Evolutionary conservation across 2,329 filamentous ascomycete genomes (phyloP), one percentile per base, ranked within the genome.

Genomic region (Fusarium sororula): DNA sequence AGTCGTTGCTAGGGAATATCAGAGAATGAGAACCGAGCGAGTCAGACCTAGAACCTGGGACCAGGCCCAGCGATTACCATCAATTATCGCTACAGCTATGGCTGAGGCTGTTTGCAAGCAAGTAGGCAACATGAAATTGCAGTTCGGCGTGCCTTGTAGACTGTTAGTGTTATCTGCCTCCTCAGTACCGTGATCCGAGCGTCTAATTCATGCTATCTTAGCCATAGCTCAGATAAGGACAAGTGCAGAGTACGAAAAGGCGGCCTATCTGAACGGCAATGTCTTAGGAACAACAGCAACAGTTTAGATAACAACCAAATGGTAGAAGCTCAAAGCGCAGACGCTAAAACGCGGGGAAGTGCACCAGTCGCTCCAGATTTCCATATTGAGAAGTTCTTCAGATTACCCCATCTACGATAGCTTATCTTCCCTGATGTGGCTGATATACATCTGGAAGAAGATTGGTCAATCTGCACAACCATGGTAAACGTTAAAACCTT

Each of bases 291-390:
- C 0, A 45, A 45, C 17, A 45, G 11, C 0, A 20, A 12, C n/a
- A 13, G 12, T 13, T 24, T 4, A 12, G 42, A 45, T 45, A 45
- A 45, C 17, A 6, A 45, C 0, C 10, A 45, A 45, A 12, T 5
- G 11, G 11, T 6, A 26, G 42, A 12, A 9, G n/a, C 7, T 5
- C 3, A 37, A 37, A 14, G 14, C 20, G 24, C 7, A 54, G 38
- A 54, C 38, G 38, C 47, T 61, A 61, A 51, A 57, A 58, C 11
- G 32, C 60, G 53, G 60, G 53, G 53, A 63, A 63, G 4, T 28
- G 26, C 8, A 18, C 53, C 37, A 38, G 35, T 58, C 60, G 42
- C 53, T 63, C 42, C 30, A 48, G 22, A 12, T 17, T 63, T 63
- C 60, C 53, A 15, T 14, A 18, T 37, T 58, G 51, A 39, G 32